Base-by-base conservation (phyloP, 495 filamentous ascomycete species). In the Halenospora varia region DNA sequence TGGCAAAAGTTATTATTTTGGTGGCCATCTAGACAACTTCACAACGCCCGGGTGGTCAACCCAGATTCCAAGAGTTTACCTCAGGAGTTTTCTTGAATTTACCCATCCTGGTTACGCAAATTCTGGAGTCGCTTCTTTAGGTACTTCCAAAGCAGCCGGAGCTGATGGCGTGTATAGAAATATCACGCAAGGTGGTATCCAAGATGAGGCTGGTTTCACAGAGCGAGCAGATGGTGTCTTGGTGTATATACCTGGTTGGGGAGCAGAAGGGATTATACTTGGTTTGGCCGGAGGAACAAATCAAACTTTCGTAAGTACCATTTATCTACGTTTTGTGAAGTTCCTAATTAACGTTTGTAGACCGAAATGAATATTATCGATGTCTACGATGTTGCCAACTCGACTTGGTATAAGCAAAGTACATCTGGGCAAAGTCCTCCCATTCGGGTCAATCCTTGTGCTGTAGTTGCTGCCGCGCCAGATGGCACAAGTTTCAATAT, bases 361-460 rank as follows among this genome's bases (percentile, higher is more conserved):
- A 82, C 83, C n/a, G 78, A 84, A 63, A 85, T 91, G 76, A 87
- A 84, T 62, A 74, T 81, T 0, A 82, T 92, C 29, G 85, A 90
- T 60, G 80, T 92, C 10, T 91, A 88, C 68, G 87, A 92, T 60
- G 87, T 92, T 62, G 85, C 81, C 10, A 83, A 69, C n/a, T 85
- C 80, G 13, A 82, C 77, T n/a, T 91, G 88, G 88, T 90, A 88
- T 55, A 88, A 87, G 62, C 88, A 91, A 66, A 64, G 82, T 22
- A 89, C 88, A 0, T 79, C 74, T 18, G 88, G 87, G 11, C 68
- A 75, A 3, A 74, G 74, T 1, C 88, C 88, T 0, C 70, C 75
- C 10, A 81, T 86, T 23, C 82, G 88, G 10, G 88, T 89, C 22
- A 88, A 90, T 60, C 85, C 84, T 0, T 92, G 88, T 60, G 86